These are phyloP conservation scores for Pinus taeda DNA, from an alignment of 75 land plant species.

Conservation along the genomic window DNA sequence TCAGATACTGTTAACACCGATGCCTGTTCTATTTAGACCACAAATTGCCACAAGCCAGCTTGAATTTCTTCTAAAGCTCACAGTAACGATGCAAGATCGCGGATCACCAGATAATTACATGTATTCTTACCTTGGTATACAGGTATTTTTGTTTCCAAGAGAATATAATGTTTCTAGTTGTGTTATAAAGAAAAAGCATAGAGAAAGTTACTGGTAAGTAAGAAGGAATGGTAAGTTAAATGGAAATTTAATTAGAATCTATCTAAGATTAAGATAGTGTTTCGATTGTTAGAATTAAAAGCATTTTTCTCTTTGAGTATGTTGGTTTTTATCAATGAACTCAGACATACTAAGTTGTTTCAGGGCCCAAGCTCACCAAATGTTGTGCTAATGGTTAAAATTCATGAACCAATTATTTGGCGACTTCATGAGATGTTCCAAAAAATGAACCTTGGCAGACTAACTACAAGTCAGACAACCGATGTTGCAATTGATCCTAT, in stretches of 20 bases:
- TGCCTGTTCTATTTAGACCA: constrained; percentile 93
- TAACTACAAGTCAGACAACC: constrained; percentile 49
- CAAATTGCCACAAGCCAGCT: constrained; percentile 56
- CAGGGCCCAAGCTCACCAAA: constrained; percentile 77
- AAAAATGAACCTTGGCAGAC: constrained; percentile 56
- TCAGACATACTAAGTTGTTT: not conserved
- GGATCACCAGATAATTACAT: constrained; percentile 59
- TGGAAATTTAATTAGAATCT: not conserved
- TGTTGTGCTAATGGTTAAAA: constrained; percentile 69
- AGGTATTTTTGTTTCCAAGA: constrained; percentile 39
- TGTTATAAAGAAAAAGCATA: not conserved
- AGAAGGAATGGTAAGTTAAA: not conserved
- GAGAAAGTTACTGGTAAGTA: not conserved
- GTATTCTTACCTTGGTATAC: constrained; percentile 90
- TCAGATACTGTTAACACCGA: constrained; percentile 90
- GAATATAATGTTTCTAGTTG: not conserved
- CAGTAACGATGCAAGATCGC: constrained; percentile 64
- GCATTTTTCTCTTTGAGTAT: not conserved
- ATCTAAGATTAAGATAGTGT: not conserved
- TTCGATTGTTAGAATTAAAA: not conserved
- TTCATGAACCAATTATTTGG: constrained; percentile 99
- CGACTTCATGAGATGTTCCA: constrained; percentile 94
- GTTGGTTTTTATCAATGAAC: not conserved
- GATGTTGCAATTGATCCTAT: constrained; percentile 93
- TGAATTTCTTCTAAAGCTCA: constrained; percentile 75